Conservation (phyloP, 2,329 filamentous ascomycete species). For the Colletotrichum melonis region DNA sequence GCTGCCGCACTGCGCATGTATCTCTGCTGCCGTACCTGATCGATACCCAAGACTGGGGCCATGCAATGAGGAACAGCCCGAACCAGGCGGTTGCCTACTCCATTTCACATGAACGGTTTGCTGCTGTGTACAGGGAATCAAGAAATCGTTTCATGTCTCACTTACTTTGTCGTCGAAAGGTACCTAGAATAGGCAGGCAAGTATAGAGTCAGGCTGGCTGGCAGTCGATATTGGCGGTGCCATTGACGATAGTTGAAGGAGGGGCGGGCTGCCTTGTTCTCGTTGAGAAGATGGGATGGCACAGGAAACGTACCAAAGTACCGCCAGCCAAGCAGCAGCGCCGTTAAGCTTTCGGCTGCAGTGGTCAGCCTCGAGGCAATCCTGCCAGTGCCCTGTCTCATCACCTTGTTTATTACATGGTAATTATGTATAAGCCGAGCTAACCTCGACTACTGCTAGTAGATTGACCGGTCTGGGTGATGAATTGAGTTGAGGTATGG, state of each 20-base stretch:
- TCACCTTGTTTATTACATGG: neutral
- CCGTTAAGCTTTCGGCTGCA: neutral
- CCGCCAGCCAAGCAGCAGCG: neutral
- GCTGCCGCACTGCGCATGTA: neutral
- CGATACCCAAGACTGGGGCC: conserved; percentile 28
- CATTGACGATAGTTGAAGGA: conserved; percentile 1
- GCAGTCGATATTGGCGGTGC: conserved; percentile 2
- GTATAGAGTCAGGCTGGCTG: neutral
- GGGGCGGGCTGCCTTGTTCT: neutral
- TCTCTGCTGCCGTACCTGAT: conserved; percentile 24
- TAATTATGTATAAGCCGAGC: neutral
- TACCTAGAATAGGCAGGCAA: neutral
- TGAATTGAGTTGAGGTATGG: conserved; percentile 1
- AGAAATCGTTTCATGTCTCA: neutral
- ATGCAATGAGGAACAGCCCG: neutral
- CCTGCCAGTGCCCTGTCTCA: neutral
- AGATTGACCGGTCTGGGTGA: neutral
- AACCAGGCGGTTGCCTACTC: neutral
- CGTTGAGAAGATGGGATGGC: conserved; percentile 15
- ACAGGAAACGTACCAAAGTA: neutral
- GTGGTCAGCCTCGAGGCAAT: neutral
- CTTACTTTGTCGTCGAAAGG: neutral
- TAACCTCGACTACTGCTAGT: neutral
- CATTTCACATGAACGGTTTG: neutral
- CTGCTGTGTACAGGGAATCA: neutral